A percentile compares a stretch with the other conserved stretches of the same genome.
Conservation (phyloP, 1,284 basidiomycete genomes). For the Ceratobasidium sp. region DNA sequence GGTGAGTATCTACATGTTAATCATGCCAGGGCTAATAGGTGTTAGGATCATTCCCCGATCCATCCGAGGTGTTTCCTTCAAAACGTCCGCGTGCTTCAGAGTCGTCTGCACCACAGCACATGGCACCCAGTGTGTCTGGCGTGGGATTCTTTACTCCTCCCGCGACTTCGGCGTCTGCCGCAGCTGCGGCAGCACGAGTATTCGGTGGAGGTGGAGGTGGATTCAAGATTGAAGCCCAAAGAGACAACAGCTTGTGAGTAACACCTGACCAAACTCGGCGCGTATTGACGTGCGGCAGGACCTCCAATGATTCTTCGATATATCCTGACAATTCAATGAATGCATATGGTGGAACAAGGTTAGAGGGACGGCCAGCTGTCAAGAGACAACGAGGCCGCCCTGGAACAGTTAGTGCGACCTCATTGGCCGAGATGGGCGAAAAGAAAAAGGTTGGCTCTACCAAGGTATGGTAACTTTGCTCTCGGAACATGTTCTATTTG, state of each 20-base stretch:
- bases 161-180: slow-evolving; percentile 2
- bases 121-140: slow-evolving; percentile 37
- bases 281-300: not conserved
- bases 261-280: not conserved
- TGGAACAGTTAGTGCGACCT: slow-evolving; percentile 3
- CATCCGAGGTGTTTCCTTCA: slow-evolving; percentile 40
- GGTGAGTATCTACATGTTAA: slow-evolving; percentile 58
- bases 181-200: slow-evolving; percentile 26
- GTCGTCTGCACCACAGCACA: slow-evolving; percentile 44
- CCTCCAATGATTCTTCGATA: slow-evolving; percentile 26
- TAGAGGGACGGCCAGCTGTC: slow-evolving; percentile 31
- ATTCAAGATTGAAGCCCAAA: slow-evolving; percentile 16
- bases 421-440: slow-evolving; percentile 16
- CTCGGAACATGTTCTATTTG: not conserved
- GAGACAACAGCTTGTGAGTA: slow-evolving; percentile 29
- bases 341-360: slow-evolving; percentile 26
- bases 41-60: slow-evolving; percentile 2
- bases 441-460: slow-evolving; percentile 25
- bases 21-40: not conserved
- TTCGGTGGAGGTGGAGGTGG: slow-evolving; percentile 15
- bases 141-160: slow-evolving; percentile 34
- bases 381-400: slow-evolving; percentile 17
- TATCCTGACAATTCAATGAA: slow-evolving; percentile 35
- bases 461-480: slow-evolving; percentile 8
- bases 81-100: slow-evolving; percentile 43